Percentiles rank a stretch among this genome's conserved stretches.
These are phyloP conservation scores for Fusarium sp. DNA, from an alignment of 2,329 filamentous ascomycete species.

Conservation along the genomic window DNA sequence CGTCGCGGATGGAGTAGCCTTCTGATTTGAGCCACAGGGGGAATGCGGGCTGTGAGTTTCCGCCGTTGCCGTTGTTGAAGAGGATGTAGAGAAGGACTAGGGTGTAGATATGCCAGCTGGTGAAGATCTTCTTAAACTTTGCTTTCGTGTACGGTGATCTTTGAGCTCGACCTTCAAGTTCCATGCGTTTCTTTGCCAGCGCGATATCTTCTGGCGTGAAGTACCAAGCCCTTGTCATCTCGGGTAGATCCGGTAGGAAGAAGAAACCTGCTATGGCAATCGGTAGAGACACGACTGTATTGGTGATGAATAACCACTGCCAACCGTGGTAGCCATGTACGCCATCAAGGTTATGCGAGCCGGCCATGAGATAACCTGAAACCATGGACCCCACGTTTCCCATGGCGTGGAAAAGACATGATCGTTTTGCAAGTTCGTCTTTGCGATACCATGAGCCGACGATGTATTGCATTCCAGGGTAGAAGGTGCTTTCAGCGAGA, in stretches of 20 bases:
- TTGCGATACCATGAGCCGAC: constrained; percentile 58
- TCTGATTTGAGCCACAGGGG: constrained; percentile 58
- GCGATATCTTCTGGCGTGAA: constrained; percentile 41
- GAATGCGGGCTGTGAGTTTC: constrained; percentile 65
- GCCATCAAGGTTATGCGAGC: constrained; percentile 54
- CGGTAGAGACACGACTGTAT: constrained; percentile 49
- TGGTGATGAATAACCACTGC: constrained; percentile 52
- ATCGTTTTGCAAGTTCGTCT: constrained; percentile 54
- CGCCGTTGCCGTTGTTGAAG: constrained; percentile 68
- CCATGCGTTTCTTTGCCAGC: constrained; percentile 44
- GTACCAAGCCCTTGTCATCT: constrained; percentile 43
- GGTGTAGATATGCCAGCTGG: constrained; percentile 72
- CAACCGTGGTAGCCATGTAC: constrained; percentile 59
- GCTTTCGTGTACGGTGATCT: constrained; percentile 52
- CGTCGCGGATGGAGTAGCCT: constrained; percentile 54
- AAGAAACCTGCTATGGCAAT: constrained; percentile 48
- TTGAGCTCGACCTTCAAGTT: constrained; percentile 56
- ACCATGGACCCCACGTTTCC: constrained; percentile 44
- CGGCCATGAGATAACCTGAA: constrained; percentile 48
- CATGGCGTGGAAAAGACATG: constrained; percentile 53
- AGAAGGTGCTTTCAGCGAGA: constrained; percentile 51
- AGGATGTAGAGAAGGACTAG: constrained; percentile 68
- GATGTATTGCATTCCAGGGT: constrained; percentile 52
- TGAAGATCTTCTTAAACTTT: constrained; percentile 70
- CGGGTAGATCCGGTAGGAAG: constrained; percentile 46